Evolutionary conservation across 2,329 filamentous ascomycete genomes (phyloP), one percentile per base, ranked within the genome.

Genomic region (Aspergillus caelatus): DNA sequence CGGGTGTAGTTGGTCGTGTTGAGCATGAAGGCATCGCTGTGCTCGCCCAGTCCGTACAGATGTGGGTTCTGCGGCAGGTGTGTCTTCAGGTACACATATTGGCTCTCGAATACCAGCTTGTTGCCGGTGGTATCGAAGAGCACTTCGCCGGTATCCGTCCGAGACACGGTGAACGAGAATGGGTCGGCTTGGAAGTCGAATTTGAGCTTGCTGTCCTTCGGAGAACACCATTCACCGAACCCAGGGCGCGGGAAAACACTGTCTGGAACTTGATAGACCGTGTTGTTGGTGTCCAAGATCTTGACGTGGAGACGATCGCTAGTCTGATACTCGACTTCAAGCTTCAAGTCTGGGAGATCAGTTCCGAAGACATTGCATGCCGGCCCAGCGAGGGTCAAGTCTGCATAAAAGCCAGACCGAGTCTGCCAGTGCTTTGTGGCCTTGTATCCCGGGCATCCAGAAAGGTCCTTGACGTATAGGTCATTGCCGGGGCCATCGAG

Each of bases 21-120:
- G 5, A 41, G 19, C 39, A 41, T 41, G 39, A 92, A 88, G 1
- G 87, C 82, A 68, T 94, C 91, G 2, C 86, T 89, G 74, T 93
- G 89, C 77, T 94, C 91, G 32, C 92, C 92, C 2, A 94, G 83
- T 0, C 92, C 92, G 72, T 95, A 95, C 6, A 95, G 80, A 69
- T 90, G 87, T 0, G 91, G 89, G 59, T 88, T 81, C 1, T 85
- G 23, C 9, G 91, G 90, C 10, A 93, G 80, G 50, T 80, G 83
- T 5, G 90, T 92, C 45, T 88, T 83, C 62, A 93, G 81, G 34
- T 88, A 85, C n/a, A 93, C 75, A 69, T 91, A 93, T 73, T 93
- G 90, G 14, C 85, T 86, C 77, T 93, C 88, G 67, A 92, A 93
- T 36, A 93, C 82, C 16, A 93, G 79, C 16, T 81, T 80, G 9